Percentiles rank a stretch among this genome's conserved stretches.
These are phyloP conservation scores for Leccinum griseonigrum DNA, from an alignment of 1,284 basidiomycete species.

Conservation along the genomic window DNA sequence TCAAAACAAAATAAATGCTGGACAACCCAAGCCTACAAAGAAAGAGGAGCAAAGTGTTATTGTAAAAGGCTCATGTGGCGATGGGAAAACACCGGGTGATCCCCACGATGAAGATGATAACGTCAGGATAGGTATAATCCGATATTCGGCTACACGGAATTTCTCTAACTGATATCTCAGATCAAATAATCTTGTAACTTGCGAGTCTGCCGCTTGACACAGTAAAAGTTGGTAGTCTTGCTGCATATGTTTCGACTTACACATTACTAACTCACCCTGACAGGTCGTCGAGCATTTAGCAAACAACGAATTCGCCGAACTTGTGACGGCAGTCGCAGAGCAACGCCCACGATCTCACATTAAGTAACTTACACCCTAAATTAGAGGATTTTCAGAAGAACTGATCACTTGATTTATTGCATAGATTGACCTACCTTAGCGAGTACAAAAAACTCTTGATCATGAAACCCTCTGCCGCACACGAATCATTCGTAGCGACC, in stretches of 20 bases:
- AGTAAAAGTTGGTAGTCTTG: background rate
- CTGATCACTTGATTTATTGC: background rate
- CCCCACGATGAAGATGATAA: background rate
- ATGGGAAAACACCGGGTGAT: background rate
- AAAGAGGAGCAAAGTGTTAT: background rate
- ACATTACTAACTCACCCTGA: background rate
- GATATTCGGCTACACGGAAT: background rate
- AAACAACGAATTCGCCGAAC: background rate
- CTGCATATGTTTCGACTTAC: background rate
- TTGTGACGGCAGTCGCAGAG: background rate
- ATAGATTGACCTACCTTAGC: background rate
- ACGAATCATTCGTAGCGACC: background rate
- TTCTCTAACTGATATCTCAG: background rate
- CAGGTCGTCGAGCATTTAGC: background rate
- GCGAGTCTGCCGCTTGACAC: background rate
- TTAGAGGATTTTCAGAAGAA: background rate
- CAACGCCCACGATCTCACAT: background rate
- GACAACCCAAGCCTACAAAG: background rate
- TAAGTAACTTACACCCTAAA: background rate
- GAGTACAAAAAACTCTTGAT: background rate
- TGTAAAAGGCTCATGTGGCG: background rate
- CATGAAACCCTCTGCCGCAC: background rate
- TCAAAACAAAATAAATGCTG: background rate
- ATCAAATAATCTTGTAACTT: background rate
- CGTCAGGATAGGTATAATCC: background rate